These are phyloP conservation scores for Alternaria conjuncta DNA, from an alignment of 2,329 filamentous ascomycete species.

Conservation along the genomic window DNA sequence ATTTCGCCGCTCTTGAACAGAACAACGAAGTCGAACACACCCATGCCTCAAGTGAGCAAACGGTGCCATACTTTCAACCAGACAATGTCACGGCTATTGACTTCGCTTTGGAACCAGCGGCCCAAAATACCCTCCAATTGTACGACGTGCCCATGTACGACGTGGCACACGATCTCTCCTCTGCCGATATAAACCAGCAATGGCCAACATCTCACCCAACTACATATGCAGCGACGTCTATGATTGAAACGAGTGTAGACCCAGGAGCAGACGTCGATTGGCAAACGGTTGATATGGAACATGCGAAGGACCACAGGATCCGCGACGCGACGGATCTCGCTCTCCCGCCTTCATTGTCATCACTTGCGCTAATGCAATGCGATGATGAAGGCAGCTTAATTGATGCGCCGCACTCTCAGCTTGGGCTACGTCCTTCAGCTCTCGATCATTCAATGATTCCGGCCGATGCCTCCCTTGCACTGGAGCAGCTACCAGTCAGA, in stretches of 20 bases:
- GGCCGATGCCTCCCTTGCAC: not conserved
- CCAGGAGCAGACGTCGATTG: not conserved
- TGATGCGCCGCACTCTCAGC: not conserved
- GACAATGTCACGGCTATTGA: constrained; percentile 31
- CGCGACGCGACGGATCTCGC: not conserved
- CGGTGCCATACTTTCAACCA: not conserved
- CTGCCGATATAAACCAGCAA: not conserved
- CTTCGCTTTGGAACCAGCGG: constrained; percentile 21
- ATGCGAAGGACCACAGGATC: not conserved
- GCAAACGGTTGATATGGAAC: not conserved
- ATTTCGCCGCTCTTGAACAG: constrained; percentile 39
- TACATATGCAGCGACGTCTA: not conserved
- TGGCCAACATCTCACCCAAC: constrained; percentile 3
- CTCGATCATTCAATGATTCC: not conserved
- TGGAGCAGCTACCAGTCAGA: not conserved
- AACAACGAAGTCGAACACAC: constrained; percentile 16
- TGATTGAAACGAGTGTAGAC: not conserved
- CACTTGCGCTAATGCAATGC: not conserved
- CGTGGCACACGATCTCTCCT: not conserved
- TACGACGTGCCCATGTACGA: constrained; percentile 8
- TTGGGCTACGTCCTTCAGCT: not conserved
- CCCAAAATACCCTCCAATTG: constrained; percentile 3
- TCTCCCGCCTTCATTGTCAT: constrained; percentile 10
- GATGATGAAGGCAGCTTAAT: not conserved
- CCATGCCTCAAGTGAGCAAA: not conserved